Evolutionary conservation across 1,284 basidiomycete species (phyloP).

Genomic region (Pascua guehoae): DNA sequence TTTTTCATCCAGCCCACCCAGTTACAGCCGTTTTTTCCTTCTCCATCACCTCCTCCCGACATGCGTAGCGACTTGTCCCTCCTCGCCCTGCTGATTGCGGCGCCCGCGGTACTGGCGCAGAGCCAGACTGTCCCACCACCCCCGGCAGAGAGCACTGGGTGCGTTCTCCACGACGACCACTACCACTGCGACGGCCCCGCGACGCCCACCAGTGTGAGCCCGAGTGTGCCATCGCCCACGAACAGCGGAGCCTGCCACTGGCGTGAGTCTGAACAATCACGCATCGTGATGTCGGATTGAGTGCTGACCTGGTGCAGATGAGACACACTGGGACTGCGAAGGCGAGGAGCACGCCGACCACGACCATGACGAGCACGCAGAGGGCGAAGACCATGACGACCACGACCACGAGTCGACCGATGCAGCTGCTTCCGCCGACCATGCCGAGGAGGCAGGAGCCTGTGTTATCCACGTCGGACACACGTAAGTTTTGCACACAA

Average conservation of each 20-base stretch:
- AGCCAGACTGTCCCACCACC: conserved; percentile 10
- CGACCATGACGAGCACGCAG: background rate
- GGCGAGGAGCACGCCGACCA: conserved; percentile 6
- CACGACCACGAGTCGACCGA: no score
- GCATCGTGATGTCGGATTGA: no score
- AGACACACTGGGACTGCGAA: conserved; percentile 35
- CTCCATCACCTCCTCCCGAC: background rate
- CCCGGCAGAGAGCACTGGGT: conserved; percentile 27
- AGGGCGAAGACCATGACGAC: conserved; percentile 3
- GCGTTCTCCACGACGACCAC: conserved; percentile 23
- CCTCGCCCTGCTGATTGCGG: background rate
- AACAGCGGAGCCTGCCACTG: conserved; percentile 27
- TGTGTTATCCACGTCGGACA: conserved; percentile 32
- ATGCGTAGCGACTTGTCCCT: background rate
- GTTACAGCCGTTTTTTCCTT: background rate
- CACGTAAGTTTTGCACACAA: conserved; percentile 10
- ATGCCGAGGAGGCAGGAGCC: conserved; percentile 19
- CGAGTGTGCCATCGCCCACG: conserved; percentile 23
- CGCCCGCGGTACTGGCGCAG: conserved; percentile 7
- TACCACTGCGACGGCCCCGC: conserved; percentile 30
- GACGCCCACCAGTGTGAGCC: conserved; percentile 11
- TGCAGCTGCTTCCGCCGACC: background rate
- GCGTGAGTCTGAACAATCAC: background rate
- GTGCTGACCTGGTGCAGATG: conserved; percentile 5
- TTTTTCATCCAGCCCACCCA: background rate